These are phyloP conservation scores for Maudiozyma turicensis DNA, from an alignment of 805 yeast genomes.

Conservation along the genomic window DNA sequence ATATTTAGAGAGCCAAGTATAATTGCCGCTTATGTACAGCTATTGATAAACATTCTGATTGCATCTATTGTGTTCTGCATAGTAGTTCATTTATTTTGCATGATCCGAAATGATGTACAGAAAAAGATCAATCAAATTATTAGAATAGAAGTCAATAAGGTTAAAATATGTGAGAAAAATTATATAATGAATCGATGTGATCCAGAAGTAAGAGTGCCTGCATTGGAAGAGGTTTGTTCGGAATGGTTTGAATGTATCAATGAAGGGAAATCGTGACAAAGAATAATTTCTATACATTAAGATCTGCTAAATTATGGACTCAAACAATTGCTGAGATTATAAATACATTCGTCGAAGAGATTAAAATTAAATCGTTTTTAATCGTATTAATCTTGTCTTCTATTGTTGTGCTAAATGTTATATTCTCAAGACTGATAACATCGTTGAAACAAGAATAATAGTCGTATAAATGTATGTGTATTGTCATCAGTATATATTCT, in stretches of 20 bases:
- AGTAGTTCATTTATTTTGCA: slow-evolving; percentile 40
- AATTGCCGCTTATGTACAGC: slow-evolving; percentile 42
- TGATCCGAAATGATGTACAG: slow-evolving; percentile 61
- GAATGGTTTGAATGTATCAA: slow-evolving; percentile 74
- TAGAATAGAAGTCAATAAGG: slow-evolving; percentile 48
- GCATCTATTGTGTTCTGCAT: slow-evolving; percentile 43
- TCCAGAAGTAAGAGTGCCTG: slow-evolving; percentile 58
- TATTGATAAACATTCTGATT: slow-evolving; percentile 47
- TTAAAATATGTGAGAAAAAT: slow-evolving; percentile 57
- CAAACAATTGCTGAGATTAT: slow-evolving; percentile 76
- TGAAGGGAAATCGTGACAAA: slow-evolving; percentile 19
- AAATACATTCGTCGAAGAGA: slow-evolving; percentile 63
- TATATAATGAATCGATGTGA: slow-evolving; percentile 67
- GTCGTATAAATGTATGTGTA: background rate
- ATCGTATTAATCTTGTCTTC: slow-evolving; percentile 41
- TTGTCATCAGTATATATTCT: background rate
- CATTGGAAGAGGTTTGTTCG: slow-evolving; percentile 57
- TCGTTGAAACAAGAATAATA: background rate
- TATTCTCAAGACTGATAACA: slow-evolving; percentile 36
- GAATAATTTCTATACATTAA: slow-evolving; percentile 38
- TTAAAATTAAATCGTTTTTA: slow-evolving; percentile 57
- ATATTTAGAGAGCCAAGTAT: slow-evolving; percentile 6
- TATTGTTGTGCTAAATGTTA: slow-evolving; percentile 41
- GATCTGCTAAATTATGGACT: slow-evolving; percentile 64
- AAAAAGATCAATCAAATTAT: slow-evolving; percentile 57